A percentile compares a stretch with the other conserved stretches of the same genome.
Evolutionary conservation across 176 grass and related monocot genomes (phyloP).

Genomic region (Elymus sibiricus): DNA sequence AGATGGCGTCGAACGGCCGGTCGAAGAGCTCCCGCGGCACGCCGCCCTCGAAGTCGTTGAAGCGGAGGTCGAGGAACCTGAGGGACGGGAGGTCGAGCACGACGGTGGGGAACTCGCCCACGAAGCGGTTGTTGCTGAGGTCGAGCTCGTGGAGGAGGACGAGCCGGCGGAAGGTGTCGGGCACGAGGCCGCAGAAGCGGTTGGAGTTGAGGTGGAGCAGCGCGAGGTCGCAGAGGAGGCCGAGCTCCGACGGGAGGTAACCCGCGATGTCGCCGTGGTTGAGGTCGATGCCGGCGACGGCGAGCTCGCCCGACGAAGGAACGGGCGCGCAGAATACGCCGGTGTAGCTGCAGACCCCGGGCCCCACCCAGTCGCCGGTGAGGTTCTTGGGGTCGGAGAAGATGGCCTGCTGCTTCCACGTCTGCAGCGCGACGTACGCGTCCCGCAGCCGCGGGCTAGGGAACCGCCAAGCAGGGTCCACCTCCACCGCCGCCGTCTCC

Average conservation of each 20-base stretch:
- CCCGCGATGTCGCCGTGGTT: constrained; percentile 98
- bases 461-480: constrained; percentile 68
- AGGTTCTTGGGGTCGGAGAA: constrained; percentile 62
- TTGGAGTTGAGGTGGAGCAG: constrained; percentile 94
- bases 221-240: constrained; percentile 71
- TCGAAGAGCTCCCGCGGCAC: constrained; percentile 62
- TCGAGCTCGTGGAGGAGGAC: constrained; percentile 80
- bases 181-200: constrained; percentile 84
- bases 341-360: constrained; percentile 56
- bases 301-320: constrained; percentile 20
- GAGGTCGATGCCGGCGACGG: constrained; percentile 87
- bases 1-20: constrained; percentile 74
- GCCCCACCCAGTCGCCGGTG: constrained; percentile 60
- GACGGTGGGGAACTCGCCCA: constrained; percentile 65
- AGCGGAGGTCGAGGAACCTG: constrained; percentile 72
- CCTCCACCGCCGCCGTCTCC: constrained; percentile 32
- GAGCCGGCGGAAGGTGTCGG: constrained; percentile 45
- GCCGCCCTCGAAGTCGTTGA: constrained; percentile 77
- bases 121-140: constrained; percentile 96
- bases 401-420: constrained; percentile 75
- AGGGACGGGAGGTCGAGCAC: constrained; percentile 66
- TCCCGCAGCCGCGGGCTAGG: constrained; percentile 42
- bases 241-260: constrained; percentile 80
- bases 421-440: constrained; percentile 67
- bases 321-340: constrained; percentile 50